Conservation (phyloP, 208 protist species). For the Wallacemonas sp. region DNA sequence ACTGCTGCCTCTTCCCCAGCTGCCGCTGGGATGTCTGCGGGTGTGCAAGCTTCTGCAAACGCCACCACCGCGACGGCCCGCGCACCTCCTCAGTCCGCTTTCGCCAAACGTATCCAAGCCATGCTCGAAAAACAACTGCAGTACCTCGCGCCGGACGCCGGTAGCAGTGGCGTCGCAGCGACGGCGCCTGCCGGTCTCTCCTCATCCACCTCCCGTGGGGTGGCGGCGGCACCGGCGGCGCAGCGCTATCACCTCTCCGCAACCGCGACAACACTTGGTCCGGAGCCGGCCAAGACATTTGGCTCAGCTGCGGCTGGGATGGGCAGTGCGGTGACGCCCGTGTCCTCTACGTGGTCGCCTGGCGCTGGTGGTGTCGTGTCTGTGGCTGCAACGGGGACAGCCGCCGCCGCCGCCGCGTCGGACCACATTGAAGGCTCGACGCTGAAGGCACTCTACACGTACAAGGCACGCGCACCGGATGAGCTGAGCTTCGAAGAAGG, state of each 20-base stretch:
- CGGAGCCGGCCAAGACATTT: background rate
- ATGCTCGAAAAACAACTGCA: slow-evolving; percentile 39
- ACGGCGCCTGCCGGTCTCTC: slow-evolving; percentile 4
- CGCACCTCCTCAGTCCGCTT: slow-evolving; percentile 22
- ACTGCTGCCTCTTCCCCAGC: too few relatives aligned
- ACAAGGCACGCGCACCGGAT: slow-evolving; percentile 77
- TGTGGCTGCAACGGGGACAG: slow-evolving; percentile 1
- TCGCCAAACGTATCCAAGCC: slow-evolving; percentile 56
- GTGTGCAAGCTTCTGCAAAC: too few relatives aligned
- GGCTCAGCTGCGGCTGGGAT: too few relatives aligned
- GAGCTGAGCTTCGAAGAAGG: slow-evolving; percentile 83
- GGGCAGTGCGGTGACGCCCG: background rate
- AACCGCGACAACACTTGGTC: slow-evolving; percentile 1
- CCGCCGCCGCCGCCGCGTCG: slow-evolving; percentile 10
- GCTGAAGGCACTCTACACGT: slow-evolving; percentile 72
- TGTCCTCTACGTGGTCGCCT: background rate
- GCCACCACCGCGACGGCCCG: background rate
- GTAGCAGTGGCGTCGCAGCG: slow-evolving; percentile 8
- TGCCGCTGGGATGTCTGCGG: too few relatives aligned
- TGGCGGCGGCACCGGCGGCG: background rate
- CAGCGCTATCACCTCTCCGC: slow-evolving; percentile 10
- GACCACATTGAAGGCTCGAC: slow-evolving; percentile 66
- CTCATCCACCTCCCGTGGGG: background rate
- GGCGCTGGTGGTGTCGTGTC: background rate
- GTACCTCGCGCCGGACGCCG: background rate